Evolutionary conservation across 208 protist species (phyloP), one percentile per base, ranked within the genome.

Genomic region (Trypanosoma theileri): DNA sequence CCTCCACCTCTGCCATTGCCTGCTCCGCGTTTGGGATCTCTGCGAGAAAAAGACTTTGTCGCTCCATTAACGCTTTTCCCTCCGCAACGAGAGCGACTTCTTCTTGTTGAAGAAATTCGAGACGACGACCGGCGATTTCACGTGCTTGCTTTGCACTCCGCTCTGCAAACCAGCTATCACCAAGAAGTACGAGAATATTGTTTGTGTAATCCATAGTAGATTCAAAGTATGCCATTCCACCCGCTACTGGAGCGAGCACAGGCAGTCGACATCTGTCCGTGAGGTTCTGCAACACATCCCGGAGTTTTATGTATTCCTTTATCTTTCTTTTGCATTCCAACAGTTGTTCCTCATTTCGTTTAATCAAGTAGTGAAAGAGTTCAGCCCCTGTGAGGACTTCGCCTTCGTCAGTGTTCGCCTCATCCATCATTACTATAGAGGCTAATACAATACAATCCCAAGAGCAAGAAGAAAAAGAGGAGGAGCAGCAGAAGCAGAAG

Each of bases 161-260:
- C 82, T 95, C 86, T 0, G 81, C 88, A 60, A 97, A 97, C 88
- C 88, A 95, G 59, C 77, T 69, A 57, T 95, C 92, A 9, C 92
- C 92, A 22, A 97, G 82, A n/a, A 97, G 71, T 41, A 92, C 92
- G 10, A 91, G 41, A 62, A 97, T 80, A 40, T 82, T 89, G 71
- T 95, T 97, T 14, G 92, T 95, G 45, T 80, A 62, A 22, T 80
- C 78, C 16, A 97, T 80, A 46, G 82, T 85, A 4, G 83, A 83
- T 28, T 89, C 73, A 72, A 93, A 93, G 75, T 95, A 94, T 9
- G 80, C 89, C 17, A 94, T 73, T 0, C 90, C 89, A 24, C 79
- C 81, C 19, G 86, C 88, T 9, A 94, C 88, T n/a, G 91, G 91
- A 3, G 88, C 88, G 24, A 96, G 51, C 21, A 96, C 62, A 21